A percentile compares a stretch with the other conserved stretches of the same genome.
Evolutionary conservation across 1,284 basidiomycete species (phyloP).

Genomic region (Cryptococcus sp.): DNA sequence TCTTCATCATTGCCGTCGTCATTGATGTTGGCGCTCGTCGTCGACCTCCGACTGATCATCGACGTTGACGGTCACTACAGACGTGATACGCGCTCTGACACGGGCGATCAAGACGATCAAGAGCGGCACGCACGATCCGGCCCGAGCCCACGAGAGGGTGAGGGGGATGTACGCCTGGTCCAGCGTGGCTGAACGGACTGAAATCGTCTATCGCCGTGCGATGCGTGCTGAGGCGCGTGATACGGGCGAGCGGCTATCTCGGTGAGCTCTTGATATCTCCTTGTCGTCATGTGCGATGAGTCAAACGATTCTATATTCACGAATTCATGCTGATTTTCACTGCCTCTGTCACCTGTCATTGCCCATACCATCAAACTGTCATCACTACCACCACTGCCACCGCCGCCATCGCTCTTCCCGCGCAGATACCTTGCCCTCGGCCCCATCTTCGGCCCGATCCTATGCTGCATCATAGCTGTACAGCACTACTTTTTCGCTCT

Average conservation of each 20-base stretch:
- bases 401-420: not conserved
- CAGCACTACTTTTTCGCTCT: slow-evolving; percentile 52
- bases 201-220: slow-evolving; percentile 75
- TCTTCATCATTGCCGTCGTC: slow-evolving; percentile 1
- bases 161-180: slow-evolving; percentile 85
- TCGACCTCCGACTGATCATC: not conserved
- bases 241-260: slow-evolving; percentile 68
- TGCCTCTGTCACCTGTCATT: no score
- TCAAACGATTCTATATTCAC: not conserved
- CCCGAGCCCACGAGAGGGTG: slow-evolving; percentile 74
- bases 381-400: not conserved
- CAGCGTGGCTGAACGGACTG: slow-evolving; percentile 76
- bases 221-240: slow-evolving; percentile 63
- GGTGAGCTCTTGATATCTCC: slow-evolving; percentile 56
- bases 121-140: slow-evolving; percentile 71
- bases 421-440: slow-evolving; percentile 52
- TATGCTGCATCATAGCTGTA: slow-evolving; percentile 55
- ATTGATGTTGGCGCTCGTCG: not conserved
- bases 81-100: slow-evolving; percentile 79
- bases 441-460: slow-evolving; percentile 53
- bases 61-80: slow-evolving; percentile 55
- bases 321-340: no score
- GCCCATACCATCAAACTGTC: no score
- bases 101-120: slow-evolving; percentile 75
- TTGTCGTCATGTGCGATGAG: no score